Base-by-base conservation (phyloP, 805 yeast genomes). In the Metschnikowia corniflorae region DNA sequence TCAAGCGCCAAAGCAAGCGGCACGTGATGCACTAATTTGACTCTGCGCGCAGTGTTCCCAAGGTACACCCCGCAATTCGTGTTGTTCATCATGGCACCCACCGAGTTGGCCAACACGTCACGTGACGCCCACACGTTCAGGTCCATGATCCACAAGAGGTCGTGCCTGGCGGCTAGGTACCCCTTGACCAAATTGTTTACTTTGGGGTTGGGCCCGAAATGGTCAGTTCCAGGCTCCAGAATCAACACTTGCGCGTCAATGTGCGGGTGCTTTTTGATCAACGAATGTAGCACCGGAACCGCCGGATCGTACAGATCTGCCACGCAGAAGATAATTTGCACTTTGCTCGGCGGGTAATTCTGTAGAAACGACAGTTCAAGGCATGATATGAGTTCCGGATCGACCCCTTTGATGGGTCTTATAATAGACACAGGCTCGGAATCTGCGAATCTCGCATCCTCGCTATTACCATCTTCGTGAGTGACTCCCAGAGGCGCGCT, bases 171-270 rank as follows among this genome's bases (percentile, higher is more conserved):
- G 2, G 58, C 58, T 26, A 64, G 57, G 53, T 81, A 86, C 5
- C 95, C 96, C 56, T 84, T 84, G n/a, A 87, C 79, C 30, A 87
- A 63, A 58, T 87, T 87, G 60, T 86, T 86, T 37, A 87, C 85
- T 59, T 87, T 87, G 6, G 96, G 96, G 51, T 87, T 87, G 5
- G 94, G 93, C 2, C 95, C 95, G 50, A 65, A 82, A 46, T 71
- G 71, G 37, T 66, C 73, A 23, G 59, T 61, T 29, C 78, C 82
- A 6, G 60, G 53, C 14, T 36, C 36, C 18, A 63, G 55, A 2
- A 82, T 57, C 42, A 86, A 53, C 5, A 87, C 61, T 43, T 68
- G 68, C 15, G 86, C 73, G 49, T 82, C 78, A 5, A 79, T 64
- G 2, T 68, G 54, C 0, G 85, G 80, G 54, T 80, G 77, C 42